Evolutionary conservation across 1,284 basidiomycete species (phyloP), one percentile per base, ranked within the genome.

Genomic region (Violaceomyces palustris): DNA sequence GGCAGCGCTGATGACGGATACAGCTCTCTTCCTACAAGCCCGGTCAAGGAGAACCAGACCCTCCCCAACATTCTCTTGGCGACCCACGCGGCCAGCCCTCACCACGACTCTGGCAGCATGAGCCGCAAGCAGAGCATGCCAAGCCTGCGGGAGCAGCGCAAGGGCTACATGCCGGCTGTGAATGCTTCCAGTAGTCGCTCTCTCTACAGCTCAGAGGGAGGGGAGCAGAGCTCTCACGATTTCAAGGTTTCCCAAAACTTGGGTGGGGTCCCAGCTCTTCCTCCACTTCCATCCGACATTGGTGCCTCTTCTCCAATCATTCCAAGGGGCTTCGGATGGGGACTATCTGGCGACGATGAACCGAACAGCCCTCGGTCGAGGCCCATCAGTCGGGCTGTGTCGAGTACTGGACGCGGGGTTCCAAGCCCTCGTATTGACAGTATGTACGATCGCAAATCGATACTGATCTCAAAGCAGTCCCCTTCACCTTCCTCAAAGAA

Each of bases 361-460:
- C n/a, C n/a, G n/a, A n/a, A n/a, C n/a, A n/a, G n/a, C n/a, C n/a
- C n/a, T n/a, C n/a, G n/a, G n/a, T n/a, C n/a, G n/a, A n/a, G n/a
- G n/a, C 21, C 25, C 10, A 32, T 50, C 28, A 58, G 51, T 26
- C 59, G 59, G 3, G 34, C 44, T 25, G 55, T 62, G 3, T 62
- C 60, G 15, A 58, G 51, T 41, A 55, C 51, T 1, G 35, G 55
- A 17, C 55, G 60, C 14, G 60, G 60, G 10, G 55, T 62, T 3
- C 55, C 60, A 17, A 57, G 58, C 28, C 50, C 46, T 7, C 38
- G 46, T 27, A 35, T 58, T 28, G 43, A 42, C 17, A 40, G 50
- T 2, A 27, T 53, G 17, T 47, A 50, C 32, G 51, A 55, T 22
- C 52, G 57, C 43, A 60, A 60, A 36, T 55, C 49, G 7, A 44